These are phyloP conservation scores for Lotus japonicus DNA, from an alignment of 306 rosid species.

Conservation along the genomic window DNA sequence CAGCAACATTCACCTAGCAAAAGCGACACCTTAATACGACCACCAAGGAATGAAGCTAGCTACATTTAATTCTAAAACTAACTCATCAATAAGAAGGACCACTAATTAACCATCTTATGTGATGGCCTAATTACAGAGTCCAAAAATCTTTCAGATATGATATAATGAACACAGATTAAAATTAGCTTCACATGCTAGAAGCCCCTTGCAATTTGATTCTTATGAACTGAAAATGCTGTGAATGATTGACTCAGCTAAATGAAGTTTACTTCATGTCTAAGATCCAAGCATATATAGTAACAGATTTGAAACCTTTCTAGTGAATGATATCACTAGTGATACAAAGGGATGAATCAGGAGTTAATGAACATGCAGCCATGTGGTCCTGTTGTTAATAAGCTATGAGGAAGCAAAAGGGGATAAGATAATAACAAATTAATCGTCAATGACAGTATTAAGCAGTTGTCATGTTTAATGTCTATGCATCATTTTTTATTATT, in stretches of 20 bases:
- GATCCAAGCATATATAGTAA: neutral
- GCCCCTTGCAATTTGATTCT: neutral
- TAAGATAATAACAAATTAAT: constrained; percentile 24
- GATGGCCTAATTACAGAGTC: neutral
- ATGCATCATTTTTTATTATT: neutral
- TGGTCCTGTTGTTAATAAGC: constrained; percentile 18
- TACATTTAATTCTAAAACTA: constrained; percentile 34
- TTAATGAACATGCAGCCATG: constrained; percentile 20
- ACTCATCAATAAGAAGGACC: constrained; percentile 41
- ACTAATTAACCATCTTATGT: constrained; percentile 1
- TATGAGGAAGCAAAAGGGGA: constrained; percentile 8
- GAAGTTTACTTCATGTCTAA: neutral
- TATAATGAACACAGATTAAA: neutral
- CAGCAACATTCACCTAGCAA: constrained; percentile 29
- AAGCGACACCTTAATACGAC: constrained; percentile 5
- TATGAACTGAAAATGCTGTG: neutral
- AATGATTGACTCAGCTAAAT: neutral
- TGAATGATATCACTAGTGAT: neutral
- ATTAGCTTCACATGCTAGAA: neutral
- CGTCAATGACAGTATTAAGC: constrained; percentile 10
- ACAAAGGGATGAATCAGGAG: neutral
- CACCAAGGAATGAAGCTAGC: constrained; percentile 25
- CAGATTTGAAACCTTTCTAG: neutral
- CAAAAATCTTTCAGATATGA: neutral
- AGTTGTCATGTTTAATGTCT: constrained; percentile 16